Conservation (phyloP, 139 green algal species). For the Coelastrella sp. region DNA sequence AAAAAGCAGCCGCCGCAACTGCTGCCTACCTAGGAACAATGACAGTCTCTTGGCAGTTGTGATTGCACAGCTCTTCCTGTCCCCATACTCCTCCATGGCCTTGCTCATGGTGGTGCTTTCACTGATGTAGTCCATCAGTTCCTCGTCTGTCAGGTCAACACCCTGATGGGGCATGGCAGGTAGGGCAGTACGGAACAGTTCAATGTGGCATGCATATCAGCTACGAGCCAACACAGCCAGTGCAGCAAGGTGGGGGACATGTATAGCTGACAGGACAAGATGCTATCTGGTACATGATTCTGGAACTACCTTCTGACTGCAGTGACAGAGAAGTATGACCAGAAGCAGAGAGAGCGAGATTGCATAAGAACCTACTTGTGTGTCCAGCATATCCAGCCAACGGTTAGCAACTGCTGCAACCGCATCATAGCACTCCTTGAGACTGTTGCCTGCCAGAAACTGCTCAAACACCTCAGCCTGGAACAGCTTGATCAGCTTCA, state of each 20-base stretch:
- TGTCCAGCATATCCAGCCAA: slow-evolving; percentile 98
- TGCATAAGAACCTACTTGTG: slow-evolving; percentile 68
- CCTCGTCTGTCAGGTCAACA: slow-evolving; percentile 85
- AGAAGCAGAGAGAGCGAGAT: no score
- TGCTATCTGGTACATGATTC: no score
- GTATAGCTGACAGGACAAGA: no score
- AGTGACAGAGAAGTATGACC: no score
- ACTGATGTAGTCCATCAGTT: slow-evolving; percentile 94
- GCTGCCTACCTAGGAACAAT: slow-evolving; percentile 87
- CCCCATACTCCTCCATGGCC: slow-evolving; percentile 94
- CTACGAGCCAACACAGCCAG: no score
- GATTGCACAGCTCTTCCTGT: slow-evolving; percentile 91
- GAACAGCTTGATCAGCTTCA: slow-evolving; percentile 99
- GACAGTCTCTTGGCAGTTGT: slow-evolving; percentile 90
- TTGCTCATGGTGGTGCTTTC: slow-evolving; percentile 97
- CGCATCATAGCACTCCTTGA: slow-evolving; percentile 92
- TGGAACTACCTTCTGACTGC: no score
- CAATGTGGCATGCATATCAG: no score
- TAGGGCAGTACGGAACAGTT: no score
- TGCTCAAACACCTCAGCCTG: slow-evolving; percentile 95
- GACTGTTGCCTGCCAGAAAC: slow-evolving; percentile 88
- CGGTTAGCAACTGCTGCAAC: slow-evolving; percentile 94
- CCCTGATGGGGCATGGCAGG: no score
- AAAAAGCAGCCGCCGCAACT: no score
- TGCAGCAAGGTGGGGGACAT: no score